phyloP scores from a whole-genome alignment of 2,329 filamentous ascomycete genomes.

The Alternaria arbusti region DNA sequence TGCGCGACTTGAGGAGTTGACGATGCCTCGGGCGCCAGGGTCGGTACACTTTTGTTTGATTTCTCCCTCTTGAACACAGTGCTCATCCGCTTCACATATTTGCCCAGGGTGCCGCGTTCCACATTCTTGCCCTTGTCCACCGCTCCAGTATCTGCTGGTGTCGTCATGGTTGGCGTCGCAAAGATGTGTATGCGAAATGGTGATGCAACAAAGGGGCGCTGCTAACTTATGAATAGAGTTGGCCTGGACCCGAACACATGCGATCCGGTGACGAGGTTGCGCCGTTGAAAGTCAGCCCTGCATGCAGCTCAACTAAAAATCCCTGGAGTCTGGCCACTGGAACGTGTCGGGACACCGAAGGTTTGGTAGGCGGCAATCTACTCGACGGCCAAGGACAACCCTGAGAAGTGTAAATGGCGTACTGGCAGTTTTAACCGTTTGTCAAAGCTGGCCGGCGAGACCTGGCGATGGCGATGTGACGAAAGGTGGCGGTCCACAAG shows the following conservation, averaged over 20 bases:
- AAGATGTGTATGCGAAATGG: not conserved
- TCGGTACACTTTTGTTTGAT: constrained; percentile 24
- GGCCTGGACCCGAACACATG: constrained; percentile 3
- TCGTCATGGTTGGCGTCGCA: constrained; percentile 33
- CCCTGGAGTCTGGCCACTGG: constrained; percentile 33
- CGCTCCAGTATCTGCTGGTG: constrained; percentile 22
- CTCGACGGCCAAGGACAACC: constrained; percentile 25
- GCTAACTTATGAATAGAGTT: not conserved
- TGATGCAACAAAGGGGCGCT: constrained; percentile 6
- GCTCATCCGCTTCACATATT: constrained; percentile 50
- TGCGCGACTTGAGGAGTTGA: constrained; percentile 9
- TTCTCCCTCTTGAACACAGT: constrained; percentile 47
- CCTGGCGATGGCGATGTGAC: constrained; percentile 17
- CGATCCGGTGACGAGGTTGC: constrained; percentile 5
- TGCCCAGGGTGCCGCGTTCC: constrained; percentile 44
- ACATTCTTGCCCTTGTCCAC: constrained; percentile 26
- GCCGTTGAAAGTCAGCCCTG: constrained; percentile 28
- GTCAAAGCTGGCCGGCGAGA: constrained; percentile 8
- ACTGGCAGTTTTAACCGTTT: constrained; percentile 3
- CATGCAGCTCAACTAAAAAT: constrained; percentile 29
- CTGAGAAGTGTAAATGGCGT: not conserved
- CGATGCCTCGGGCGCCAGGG: constrained; percentile 13
- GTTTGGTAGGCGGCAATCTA: constrained; percentile 10
- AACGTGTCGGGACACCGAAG: constrained; percentile 32
- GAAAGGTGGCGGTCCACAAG: constrained; percentile 16